Conservation (phyloP, 345 rosid genomes). For the Aethionema arabicum region DNA sequence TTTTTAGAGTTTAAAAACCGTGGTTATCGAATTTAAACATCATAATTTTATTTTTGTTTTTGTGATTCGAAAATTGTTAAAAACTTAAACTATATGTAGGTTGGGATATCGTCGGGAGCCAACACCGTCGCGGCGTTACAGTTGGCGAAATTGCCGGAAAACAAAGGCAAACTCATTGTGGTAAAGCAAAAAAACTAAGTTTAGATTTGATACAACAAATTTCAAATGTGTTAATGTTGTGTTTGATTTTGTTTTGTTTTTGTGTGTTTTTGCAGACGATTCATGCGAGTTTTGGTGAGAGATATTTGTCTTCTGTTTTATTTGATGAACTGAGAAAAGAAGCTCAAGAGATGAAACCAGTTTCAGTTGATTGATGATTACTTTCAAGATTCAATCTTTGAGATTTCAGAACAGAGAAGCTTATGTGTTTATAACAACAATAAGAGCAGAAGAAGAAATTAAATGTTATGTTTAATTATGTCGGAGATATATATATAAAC, state of each 20-base stretch:
- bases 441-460: too few relatives aligned
- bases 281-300: constrained; percentile 94
- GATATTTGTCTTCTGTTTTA: constrained; percentile 79
- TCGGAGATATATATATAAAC: too few relatives aligned
- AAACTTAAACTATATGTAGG: constrained; percentile 43
- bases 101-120: constrained; percentile 96
- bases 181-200: constrained; percentile 40
- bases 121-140: constrained; percentile 85
- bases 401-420: too few relatives aligned
- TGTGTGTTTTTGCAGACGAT: constrained; percentile 52
- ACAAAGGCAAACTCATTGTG: constrained; percentile 94
- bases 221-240: background rate
- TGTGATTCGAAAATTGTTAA: constrained; percentile 7
- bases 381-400: background rate
- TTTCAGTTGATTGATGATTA: constrained; percentile 68
- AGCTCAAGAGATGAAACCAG: constrained; percentile 91
- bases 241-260: background rate
- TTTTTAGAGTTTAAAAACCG: too few relatives aligned
- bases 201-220: background rate
- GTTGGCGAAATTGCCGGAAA: constrained; percentile 86
- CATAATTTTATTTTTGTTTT: background rate
- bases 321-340: constrained; percentile 85
- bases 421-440: too few relatives aligned
- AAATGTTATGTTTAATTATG: too few relatives aligned
- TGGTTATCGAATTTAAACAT: too few relatives aligned